A percentile compares a stretch with the other conserved stretches of the same genome.
Evolutionary conservation across 2,329 filamentous ascomycete species (phyloP).

Genomic region (Cercospora berteroae): DNA sequence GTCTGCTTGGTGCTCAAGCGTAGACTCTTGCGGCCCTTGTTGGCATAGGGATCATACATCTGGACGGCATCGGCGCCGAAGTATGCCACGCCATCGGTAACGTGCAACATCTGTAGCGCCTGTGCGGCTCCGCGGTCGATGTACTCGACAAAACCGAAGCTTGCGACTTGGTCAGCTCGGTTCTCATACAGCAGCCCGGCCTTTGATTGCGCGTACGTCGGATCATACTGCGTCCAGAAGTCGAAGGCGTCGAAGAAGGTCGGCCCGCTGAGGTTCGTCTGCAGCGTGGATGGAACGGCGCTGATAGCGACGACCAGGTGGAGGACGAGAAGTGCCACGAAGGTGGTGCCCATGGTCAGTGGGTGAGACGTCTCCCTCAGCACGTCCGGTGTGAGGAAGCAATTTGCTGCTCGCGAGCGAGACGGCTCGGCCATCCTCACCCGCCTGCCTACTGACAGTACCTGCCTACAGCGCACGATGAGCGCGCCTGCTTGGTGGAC

Average conservation of each 20-base stretch:
- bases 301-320: neutral
- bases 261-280: constrained; percentile 23
- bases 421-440: neutral
- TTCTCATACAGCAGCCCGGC: neutral
- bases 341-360: neutral
- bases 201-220: constrained; percentile 24
- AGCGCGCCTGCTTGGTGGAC: neutral
- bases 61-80: constrained; percentile 29
- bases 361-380: neutral
- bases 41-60: constrained; percentile 37
- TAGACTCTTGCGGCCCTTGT: constrained; percentile 64
- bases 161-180: neutral
- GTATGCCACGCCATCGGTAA: constrained; percentile 22
- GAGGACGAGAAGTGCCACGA: constrained; percentile 8
- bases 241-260: constrained; percentile 40
- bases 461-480: neutral
- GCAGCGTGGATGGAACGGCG: constrained; percentile 16
- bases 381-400: neutral
- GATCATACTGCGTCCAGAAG: constrained; percentile 37
- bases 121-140: constrained; percentile 40
- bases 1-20: constrained; percentile 65
- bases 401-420: neutral
- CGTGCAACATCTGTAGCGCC: constrained; percentile 31
- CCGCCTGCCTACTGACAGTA: neutral
- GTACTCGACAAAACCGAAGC: constrained; percentile 41